Conservation (phyloP, 1,284 basidiomycete species). For the Grifola frondosa region DNA sequence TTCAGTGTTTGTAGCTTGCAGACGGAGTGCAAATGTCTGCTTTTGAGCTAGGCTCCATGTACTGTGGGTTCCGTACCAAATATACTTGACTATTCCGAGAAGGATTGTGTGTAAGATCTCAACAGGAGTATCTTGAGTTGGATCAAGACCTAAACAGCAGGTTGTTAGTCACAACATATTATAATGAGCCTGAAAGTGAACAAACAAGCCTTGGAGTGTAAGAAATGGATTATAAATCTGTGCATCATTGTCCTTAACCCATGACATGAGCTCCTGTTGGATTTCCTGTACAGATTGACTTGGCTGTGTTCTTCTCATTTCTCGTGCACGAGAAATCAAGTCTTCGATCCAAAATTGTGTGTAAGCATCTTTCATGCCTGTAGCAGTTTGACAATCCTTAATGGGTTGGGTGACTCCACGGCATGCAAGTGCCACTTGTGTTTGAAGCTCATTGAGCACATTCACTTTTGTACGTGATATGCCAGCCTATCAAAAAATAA, state of each 20-base stretch:
- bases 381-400: constrained; percentile 12
- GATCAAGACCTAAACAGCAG: constrained; percentile 29
- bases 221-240: constrained; percentile 12
- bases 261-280: constrained; percentile 10
- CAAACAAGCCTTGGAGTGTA: constrained; percentile 4
- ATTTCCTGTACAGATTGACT: constrained; percentile 1
- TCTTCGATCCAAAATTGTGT: constrained; percentile 16
- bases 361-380: constrained; percentile 21
- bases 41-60: constrained; percentile 10
- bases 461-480: too few species aligned
- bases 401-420: constrained; percentile 10
- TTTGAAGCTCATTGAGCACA: background rate
- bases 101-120: constrained; percentile 39
- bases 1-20: constrained; percentile 15
- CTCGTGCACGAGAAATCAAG: constrained; percentile 7
- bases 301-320: background rate
- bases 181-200: too few species aligned
- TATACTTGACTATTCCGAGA: constrained; percentile 37
- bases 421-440: constrained; percentile 11
- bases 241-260: constrained; percentile 6
- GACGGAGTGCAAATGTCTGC: constrained; percentile 7
- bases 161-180: too few species aligned
- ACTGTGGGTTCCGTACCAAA: constrained; percentile 22
- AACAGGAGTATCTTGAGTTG: constrained; percentile 33
- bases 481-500: too few species aligned